Conservation (phyloP, 2,329 filamentous ascomycete species). For the Diplodia mutila region DNA sequence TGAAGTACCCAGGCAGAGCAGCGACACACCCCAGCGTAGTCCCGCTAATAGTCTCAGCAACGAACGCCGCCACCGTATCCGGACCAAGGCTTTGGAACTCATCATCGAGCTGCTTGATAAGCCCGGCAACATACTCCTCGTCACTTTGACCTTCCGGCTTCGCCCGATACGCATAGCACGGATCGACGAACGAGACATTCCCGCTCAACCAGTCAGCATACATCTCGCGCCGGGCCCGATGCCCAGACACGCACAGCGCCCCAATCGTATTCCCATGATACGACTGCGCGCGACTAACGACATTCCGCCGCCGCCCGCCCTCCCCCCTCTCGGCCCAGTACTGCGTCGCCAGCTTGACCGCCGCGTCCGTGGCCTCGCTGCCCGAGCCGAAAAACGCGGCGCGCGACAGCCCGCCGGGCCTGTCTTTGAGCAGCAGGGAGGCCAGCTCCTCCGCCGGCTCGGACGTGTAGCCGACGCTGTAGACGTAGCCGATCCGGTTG, state of each 20-base stretch:
- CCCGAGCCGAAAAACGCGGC: conserved; percentile 28
- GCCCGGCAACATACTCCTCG: conserved; percentile 45
- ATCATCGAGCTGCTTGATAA: conserved; percentile 47
- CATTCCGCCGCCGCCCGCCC: conserved; percentile 39
- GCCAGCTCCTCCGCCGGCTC: conserved; percentile 23
- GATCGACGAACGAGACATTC: conserved; percentile 36
- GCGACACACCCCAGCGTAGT: conserved; percentile 58
- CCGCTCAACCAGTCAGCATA: conserved; percentile 39
- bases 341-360: conserved; percentile 55
- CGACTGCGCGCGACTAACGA: conserved; percentile 51
- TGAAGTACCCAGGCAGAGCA: conserved; percentile 58
- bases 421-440: conserved; percentile 14
- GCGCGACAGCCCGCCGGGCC: conserved; percentile 21
- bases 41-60: conserved; percentile 57
- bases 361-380: conserved; percentile 52
- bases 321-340: conserved; percentile 48
- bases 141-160: conserved; percentile 43
- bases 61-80: conserved; percentile 53
- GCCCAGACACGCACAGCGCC: conserved; percentile 47
- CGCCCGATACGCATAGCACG: conserved; percentile 44
- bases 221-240: conserved; percentile 39
- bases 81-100: conserved; percentile 46
- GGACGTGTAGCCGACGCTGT: conserved; percentile 24
- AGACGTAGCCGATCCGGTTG: conserved; percentile 24
- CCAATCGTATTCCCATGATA: conserved; percentile 59